Percentiles rank a stretch among this genome's conserved stretches.
These are phyloP conservation scores for Termitomyces sp. DNA, from an alignment of 768 basidiomycete species.

Conservation along the genomic window DNA sequence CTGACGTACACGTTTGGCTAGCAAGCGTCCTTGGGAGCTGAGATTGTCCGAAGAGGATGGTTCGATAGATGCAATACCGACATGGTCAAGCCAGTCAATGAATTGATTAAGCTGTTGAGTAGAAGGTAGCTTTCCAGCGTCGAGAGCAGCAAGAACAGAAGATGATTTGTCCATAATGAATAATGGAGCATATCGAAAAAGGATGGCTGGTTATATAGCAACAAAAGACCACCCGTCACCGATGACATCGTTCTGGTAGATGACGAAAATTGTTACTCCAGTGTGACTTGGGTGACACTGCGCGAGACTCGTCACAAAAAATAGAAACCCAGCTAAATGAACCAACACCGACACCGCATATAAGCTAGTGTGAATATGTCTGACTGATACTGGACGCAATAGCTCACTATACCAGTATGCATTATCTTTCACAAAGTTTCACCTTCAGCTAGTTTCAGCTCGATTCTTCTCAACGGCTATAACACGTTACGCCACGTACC, in stretches of 20 bases:
- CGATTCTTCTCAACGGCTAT: too few relatives aligned
- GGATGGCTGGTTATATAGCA: neutral
- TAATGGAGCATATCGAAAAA: neutral
- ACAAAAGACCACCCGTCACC: constrained; percentile 3
- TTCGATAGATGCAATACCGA: constrained; percentile 45
- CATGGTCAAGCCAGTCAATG: constrained; percentile 53
- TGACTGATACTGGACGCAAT: too few relatives aligned
- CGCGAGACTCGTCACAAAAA: too few relatives aligned
- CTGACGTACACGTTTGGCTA: constrained; percentile 47
- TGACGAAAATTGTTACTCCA: neutral
- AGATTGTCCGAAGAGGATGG: constrained; percentile 37
- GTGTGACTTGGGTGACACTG: neutral
- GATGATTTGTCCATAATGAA: constrained; percentile 57
- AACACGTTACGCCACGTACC: too few relatives aligned
- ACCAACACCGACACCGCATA: too few relatives aligned
- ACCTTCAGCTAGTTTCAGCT: too few relatives aligned
- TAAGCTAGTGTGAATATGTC: too few relatives aligned
- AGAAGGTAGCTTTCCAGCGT: constrained; percentile 67
- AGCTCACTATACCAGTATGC: too few relatives aligned
- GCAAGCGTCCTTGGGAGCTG: constrained; percentile 49
- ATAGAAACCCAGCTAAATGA: too few relatives aligned
- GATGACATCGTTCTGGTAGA: constrained; percentile 6
- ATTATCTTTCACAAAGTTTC: too few relatives aligned
- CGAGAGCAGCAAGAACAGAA: constrained; percentile 62
- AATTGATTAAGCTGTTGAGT: constrained; percentile 51